These are phyloP conservation scores for Paraconiothyrium brasiliense DNA, from an alignment of 2,329 filamentous ascomycete genomes.

Conservation along the genomic window DNA sequence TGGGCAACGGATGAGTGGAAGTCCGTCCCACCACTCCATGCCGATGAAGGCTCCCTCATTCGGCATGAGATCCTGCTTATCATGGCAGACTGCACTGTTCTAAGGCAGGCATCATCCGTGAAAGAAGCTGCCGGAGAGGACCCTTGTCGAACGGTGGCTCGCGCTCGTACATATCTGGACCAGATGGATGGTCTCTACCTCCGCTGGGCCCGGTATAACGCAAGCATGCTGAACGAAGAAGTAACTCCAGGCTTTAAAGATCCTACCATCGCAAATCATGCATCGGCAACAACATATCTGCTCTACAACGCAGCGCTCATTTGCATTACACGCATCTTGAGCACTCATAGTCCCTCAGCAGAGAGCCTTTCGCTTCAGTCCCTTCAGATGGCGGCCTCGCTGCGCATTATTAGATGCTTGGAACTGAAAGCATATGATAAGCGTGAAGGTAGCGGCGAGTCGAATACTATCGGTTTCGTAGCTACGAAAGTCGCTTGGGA, in stretches of 20 bases:
- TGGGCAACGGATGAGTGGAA: conserved; percentile 39
- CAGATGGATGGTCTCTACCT: conserved; percentile 23
- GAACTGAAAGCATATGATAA: conserved; percentile 33
- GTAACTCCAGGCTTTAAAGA: conserved; percentile 17
- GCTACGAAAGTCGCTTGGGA: conserved; percentile 40
- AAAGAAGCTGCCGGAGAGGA: background rate
- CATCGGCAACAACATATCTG: conserved; percentile 35
- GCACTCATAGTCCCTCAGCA: conserved; percentile 29
- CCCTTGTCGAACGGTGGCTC: conserved; percentile 19
- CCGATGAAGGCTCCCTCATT: conserved; percentile 24
- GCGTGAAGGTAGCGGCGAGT: conserved; percentile 25
- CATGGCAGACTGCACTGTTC: conserved; percentile 36
- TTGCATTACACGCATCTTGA: conserved; percentile 31
- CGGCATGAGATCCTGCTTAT: conserved; percentile 33
- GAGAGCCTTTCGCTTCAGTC: conserved; percentile 23
- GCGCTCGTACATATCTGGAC: conserved; percentile 16
- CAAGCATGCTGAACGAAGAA: conserved; percentile 15
- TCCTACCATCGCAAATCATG: conserved; percentile 29
- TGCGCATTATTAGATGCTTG: conserved; percentile 31
- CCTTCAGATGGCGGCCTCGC: conserved; percentile 29
- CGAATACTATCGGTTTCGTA: conserved; percentile 37
- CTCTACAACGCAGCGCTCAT: conserved; percentile 37
- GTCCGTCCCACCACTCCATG: conserved; percentile 21
- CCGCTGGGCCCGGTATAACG: conserved; percentile 28
- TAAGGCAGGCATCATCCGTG: conserved; percentile 24